Conservation (phyloP, 805 yeast species). For the Ogataea henricii region DNA sequence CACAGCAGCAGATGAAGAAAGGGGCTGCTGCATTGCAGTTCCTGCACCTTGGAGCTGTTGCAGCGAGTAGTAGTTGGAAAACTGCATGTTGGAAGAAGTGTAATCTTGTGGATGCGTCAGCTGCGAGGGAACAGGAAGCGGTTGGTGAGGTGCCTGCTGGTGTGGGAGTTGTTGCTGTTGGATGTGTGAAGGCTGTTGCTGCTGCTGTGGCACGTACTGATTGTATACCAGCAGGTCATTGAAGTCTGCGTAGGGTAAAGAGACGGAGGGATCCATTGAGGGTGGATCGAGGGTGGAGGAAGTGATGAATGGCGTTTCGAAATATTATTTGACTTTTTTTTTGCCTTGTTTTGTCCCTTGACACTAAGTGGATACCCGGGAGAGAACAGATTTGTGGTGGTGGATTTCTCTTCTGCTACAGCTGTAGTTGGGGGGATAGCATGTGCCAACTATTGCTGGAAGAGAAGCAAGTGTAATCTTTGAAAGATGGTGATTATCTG, state of each 20-base stretch:
- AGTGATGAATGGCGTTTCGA: neutral
- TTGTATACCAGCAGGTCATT: conserved; percentile 16
- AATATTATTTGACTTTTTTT: neutral
- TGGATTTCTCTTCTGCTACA: too few species aligned
- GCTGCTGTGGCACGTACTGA: conserved; percentile 17
- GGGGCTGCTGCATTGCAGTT: conserved; percentile 2
- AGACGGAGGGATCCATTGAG: conserved; percentile 14
- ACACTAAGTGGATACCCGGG: too few species aligned
- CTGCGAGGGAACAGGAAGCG: conserved; percentile 4
- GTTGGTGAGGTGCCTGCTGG: neutral
- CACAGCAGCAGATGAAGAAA: too few species aligned
- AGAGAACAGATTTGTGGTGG: neutral
- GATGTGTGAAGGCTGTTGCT: conserved; percentile 6
- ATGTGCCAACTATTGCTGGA: neutral
- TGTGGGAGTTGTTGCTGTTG: conserved; percentile 4
- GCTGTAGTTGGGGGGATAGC: too few species aligned
- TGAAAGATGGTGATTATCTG: neutral
- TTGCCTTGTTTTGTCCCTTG: too few species aligned
- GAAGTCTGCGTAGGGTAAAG: conserved; percentile 17
- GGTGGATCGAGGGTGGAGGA: neutral
- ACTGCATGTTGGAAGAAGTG: conserved; percentile 2
- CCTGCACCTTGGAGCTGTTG: conserved; percentile 1
- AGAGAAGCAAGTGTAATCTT: neutral
- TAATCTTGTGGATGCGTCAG: conserved; percentile 4
- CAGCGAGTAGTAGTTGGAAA: conserved; percentile 2